phyloP scores from a whole-genome alignment of 768 basidiomycete genomes.

The Russula vinacea region DNA sequence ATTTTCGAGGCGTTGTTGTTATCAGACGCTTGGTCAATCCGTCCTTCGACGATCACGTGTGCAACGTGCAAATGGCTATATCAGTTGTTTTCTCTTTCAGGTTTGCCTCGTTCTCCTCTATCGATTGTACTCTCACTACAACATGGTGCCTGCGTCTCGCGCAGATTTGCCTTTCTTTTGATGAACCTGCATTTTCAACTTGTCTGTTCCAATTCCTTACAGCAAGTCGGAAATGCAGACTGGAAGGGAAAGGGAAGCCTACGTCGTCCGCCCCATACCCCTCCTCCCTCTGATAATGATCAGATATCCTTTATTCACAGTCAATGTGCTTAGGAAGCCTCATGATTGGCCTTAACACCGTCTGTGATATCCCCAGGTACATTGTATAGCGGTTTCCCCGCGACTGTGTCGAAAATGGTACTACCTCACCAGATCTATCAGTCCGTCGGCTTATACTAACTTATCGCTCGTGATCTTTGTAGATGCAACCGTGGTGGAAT shows the following conservation, averaged over 20 bases:
- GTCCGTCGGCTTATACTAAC: not conserved
- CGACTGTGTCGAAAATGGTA: not conserved
- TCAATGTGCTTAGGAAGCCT: no score
- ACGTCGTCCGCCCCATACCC: not conserved
- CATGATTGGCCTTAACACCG: not conserved
- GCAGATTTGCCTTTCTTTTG: constrained; percentile 5
- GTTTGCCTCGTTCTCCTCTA: not conserved
- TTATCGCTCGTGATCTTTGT: not conserved
- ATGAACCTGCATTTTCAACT: constrained; percentile 6
- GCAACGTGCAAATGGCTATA: not conserved
- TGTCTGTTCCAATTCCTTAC: rapidly evolving
- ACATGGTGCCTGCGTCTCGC: not conserved
- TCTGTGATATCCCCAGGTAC: not conserved
- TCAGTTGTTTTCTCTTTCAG: not conserved
- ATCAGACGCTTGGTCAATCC: not conserved
- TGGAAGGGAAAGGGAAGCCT: constrained; percentile 12
- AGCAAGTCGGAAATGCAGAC: not conserved
- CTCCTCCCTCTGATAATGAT: not conserved
- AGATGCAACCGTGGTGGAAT: not conserved
- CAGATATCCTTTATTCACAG: not conserved
- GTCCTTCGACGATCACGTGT: constrained; percentile 1
- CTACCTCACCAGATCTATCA: not conserved
- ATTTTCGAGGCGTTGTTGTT: not conserved
- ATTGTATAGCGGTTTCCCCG: no score
- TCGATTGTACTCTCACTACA: not conserved